Conservation (phyloP, 2,329 filamentous ascomycete species). For the Piedraia hortae region DNA sequence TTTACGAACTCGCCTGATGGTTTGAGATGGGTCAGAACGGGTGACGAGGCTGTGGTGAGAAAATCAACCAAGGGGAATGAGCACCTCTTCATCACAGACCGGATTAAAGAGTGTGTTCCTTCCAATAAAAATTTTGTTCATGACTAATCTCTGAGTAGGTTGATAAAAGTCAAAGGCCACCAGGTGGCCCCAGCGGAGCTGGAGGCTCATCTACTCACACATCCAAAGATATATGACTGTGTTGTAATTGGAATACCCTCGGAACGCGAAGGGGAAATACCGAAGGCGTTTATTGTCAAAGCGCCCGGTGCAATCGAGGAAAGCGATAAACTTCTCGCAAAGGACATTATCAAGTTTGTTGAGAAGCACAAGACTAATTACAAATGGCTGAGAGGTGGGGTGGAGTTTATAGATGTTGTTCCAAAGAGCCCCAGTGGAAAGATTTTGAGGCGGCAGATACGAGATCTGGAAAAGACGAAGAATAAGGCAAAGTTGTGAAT, state of each 20-base stretch:
- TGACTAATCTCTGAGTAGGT: conserved; percentile 2
- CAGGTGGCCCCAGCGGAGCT: conserved; percentile 53
- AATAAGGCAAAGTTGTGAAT: conserved; percentile 36
- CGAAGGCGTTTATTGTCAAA: conserved; percentile 37
- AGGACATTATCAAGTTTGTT: conserved; percentile 29
- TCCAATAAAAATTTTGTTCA: background rate
- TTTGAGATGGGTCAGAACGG: conserved; percentile 50
- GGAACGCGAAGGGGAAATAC: conserved; percentile 31
- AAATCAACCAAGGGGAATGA: conserved; percentile 39
- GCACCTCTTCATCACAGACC: conserved; percentile 63
- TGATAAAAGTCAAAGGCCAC: conserved; percentile 29
- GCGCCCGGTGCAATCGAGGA: conserved; percentile 20
- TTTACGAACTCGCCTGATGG: conserved; percentile 32
- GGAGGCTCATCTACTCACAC: conserved; percentile 50
- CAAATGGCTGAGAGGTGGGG: conserved; percentile 33
- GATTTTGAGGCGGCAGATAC: conserved; percentile 34
- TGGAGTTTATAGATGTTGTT: conserved; percentile 28
- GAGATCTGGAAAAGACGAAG: conserved; percentile 43
- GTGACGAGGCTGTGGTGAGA: conserved; percentile 52
- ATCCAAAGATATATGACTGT: conserved; percentile 48
- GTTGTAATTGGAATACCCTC: conserved; percentile 51
- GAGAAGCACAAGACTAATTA: conserved; percentile 32
- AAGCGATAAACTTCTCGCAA: conserved; percentile 20
- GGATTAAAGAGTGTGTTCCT: conserved; percentile 32
- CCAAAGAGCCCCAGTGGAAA: conserved; percentile 36